Base-by-base conservation (phyloP, 2,329 filamentous ascomycete species). In the Xylaria sp. region DNA sequence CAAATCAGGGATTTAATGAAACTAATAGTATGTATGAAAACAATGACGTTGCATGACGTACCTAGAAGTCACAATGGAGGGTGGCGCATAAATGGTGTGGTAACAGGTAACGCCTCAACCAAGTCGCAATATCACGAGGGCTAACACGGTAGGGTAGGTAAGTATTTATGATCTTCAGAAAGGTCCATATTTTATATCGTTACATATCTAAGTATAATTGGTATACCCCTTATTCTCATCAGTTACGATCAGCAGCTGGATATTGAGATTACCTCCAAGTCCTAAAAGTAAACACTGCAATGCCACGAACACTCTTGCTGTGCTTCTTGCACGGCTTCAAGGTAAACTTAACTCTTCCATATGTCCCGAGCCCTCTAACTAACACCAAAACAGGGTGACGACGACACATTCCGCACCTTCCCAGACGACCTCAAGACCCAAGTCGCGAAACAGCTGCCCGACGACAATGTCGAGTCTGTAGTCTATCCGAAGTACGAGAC, bases 271-370 rank as follows among this genome's bases (percentile, higher is more conserved):
- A n/a, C n/a, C n/a, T n/a, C n/a, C n/a, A n/a, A n/a, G n/a, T n/a
- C 23, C 23, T 23, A 23, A 23, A 23, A 23, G 23, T 23, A 23
- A 53, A 17, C 28, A 48, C 26, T 36, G 67, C 42, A 46, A 84
- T 85, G 83, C 71, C 81, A 59, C 82, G 83, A 61, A 91, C 90
- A 26, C 78, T 93, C 4, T 80, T 93, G 2, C 83, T 93, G 7
- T 91, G 90, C 77, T 93, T 93, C 77, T 88, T 93, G 59, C 91
- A 93, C 78, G 91, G 91, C 56, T 93, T 93, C 84, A 92, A 92
- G 83, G 87, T 86, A 28, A 59, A 69, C 10, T 10, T 36, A 33
- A 2, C 1, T 7, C 6, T 36, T 36, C 11, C 33, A 13, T 7
- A 36, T 2, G 3, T 9, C 10, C 4, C 2, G 2, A 36, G 33